Evolutionary conservation across 352 stramenopile genomes (phyloP).

Genomic region (Globisporangium recalcitrans): DNA sequence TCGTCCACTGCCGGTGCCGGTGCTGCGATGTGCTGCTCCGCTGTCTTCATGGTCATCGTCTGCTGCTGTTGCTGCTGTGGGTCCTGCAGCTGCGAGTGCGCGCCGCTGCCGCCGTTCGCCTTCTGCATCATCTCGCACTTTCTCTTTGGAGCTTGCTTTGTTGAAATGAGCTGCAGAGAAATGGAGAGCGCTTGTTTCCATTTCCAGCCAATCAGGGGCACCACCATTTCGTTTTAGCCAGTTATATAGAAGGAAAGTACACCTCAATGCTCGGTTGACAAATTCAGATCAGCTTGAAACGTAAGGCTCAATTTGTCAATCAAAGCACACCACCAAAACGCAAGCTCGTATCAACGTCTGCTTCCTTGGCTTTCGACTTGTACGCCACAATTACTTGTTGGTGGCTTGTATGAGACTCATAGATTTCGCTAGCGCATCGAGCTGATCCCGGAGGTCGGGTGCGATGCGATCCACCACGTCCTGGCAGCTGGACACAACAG

Average conservation of each 20-base stretch:
- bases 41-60: not conserved
- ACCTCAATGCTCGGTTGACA: too few relatives aligned
- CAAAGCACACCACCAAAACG: not conserved
- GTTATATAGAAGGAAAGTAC: too few relatives aligned
- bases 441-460: conserved; percentile 29
- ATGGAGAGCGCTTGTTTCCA: not conserved
- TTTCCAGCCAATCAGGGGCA: not conserved
- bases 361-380: not conserved
- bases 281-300: too few relatives aligned
- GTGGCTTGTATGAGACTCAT: conserved; percentile 10
- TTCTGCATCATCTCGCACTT: conserved; percentile 8
- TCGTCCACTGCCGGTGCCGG: not conserved
- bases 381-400: not conserved
- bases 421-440: conserved; percentile 29
- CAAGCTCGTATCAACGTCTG: not conserved
- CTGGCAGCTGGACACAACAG: conserved; percentile 24
- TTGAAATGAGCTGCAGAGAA: conserved; percentile 12
- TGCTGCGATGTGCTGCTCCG: not conserved
- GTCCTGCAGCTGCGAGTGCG: conserved; percentile 2
- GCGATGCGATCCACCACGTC: conserved; percentile 29
- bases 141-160: not conserved
- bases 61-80: not conserved
- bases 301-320: not conserved
- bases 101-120: not conserved
- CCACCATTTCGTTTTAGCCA: not conserved